phyloP scores from a whole-genome alignment of 2,329 filamentous ascomycete species.

The Trichoderma atroviride region DNA sequence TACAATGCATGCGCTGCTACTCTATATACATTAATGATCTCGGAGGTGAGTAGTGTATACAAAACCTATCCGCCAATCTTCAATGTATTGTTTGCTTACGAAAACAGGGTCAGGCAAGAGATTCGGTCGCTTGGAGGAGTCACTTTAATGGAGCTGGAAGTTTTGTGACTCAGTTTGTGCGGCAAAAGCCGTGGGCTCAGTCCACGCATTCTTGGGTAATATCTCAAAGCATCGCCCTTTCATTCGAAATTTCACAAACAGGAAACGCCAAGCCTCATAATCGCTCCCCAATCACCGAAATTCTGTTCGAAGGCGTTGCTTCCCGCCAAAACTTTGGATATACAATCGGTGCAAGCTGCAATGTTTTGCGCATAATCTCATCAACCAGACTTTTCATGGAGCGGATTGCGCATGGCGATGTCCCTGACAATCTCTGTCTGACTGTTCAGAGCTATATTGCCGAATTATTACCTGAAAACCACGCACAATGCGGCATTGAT shows the following conservation, averaged over 20 bases:
- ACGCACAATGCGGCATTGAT: neutral
- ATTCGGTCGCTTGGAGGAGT: constrained; percentile 9
- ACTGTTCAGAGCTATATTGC: neutral
- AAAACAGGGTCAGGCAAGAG: neutral
- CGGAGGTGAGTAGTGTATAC: neutral
- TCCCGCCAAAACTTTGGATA: constrained; percentile 11
- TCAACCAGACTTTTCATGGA: constrained; percentile 14
- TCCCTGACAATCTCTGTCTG: neutral
- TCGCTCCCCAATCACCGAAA: neutral
- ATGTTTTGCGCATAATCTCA: constrained; percentile 12
- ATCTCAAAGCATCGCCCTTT: constrained; percentile 15
- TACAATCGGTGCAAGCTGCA: constrained; percentile 13
- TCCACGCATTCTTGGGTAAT: constrained; percentile 22
- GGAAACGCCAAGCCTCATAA: neutral
- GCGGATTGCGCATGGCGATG: neutral
- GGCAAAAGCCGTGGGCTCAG: constrained; percentile 6
- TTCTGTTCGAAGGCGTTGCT: constrained; percentile 5
- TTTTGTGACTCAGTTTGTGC: constrained; percentile 16
- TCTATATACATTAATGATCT: constrained; percentile 15
- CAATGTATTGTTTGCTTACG: neutral
- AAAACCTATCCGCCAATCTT: neutral
- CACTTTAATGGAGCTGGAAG: constrained; percentile 14
- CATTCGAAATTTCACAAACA: constrained; percentile 20
- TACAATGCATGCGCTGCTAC: constrained; percentile 20
- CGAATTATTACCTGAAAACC: neutral